These are phyloP conservation scores for Fusarium sp. DNA, from an alignment of 2,329 filamentous ascomycete genomes.

Conservation along the genomic window DNA sequence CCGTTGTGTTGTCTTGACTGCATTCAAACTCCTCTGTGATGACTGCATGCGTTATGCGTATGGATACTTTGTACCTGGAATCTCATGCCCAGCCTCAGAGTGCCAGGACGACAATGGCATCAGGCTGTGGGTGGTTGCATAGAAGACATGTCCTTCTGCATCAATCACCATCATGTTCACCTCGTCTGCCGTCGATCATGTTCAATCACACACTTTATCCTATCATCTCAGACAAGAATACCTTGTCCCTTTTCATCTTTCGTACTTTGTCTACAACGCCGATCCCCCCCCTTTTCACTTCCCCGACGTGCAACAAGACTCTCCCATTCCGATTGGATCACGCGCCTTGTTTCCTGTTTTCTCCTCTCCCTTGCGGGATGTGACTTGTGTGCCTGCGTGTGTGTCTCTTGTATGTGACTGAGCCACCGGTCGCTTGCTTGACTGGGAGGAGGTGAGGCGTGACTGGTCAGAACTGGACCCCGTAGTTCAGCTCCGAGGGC, in stretches of 20 bases:
- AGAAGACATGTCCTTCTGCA: background rate
- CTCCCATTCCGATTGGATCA: conserved; percentile 18
- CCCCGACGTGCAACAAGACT: background rate
- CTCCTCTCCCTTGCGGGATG: conserved; percentile 2
- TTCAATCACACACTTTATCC: background rate
- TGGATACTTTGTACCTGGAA: background rate
- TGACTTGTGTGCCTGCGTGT: conserved; percentile 6
- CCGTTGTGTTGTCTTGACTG: background rate
- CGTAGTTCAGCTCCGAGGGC: background rate
- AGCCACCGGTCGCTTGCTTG: background rate
- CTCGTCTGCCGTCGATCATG: background rate
- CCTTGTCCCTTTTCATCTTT: background rate
- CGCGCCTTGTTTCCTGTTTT: background rate
- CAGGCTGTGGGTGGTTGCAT: background rate
- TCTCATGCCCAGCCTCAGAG: background rate
- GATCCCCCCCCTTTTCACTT: background rate
- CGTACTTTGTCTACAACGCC: background rate
- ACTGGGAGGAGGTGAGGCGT: background rate
- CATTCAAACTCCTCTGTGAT: background rate
- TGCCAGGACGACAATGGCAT: background rate
- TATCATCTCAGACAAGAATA: background rate
- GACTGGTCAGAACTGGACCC: background rate
- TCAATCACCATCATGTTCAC: background rate
- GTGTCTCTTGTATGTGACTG: conserved; percentile 5
- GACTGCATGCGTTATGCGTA: background rate